Percentiles rank a stretch among this genome's conserved stretches.
phyloP scores from a whole-genome alignment of 2,329 filamentous ascomycete species.

The Fusarium xylarioides region DNA sequence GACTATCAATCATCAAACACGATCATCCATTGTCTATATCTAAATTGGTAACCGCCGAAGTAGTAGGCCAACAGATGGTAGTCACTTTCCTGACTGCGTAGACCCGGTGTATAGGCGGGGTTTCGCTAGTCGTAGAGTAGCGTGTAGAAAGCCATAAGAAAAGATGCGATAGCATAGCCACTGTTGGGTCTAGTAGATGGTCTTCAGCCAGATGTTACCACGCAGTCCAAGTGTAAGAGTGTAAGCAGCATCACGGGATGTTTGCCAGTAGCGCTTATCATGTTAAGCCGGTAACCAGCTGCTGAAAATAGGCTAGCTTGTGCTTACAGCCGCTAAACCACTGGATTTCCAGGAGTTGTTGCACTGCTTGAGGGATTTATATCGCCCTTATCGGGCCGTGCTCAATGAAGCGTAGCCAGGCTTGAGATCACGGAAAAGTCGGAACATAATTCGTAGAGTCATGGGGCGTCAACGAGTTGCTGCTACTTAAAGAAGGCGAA shows the following conservation, averaged over 20 bases:
- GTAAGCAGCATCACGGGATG: no score
- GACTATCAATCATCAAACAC: not conserved
- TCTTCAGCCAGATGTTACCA: not conserved
- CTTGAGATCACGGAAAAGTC: not conserved
- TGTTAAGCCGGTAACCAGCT: not conserved
- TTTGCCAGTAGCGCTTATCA: not conserved
- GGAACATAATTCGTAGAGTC: not conserved
- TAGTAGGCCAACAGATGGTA: not conserved
- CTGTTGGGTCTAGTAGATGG: not conserved
- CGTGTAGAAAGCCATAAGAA: not conserved
- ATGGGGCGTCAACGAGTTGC: not conserved
- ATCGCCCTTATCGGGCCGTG: not conserved
- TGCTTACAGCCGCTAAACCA: not conserved
- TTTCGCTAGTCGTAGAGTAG: accelerated
- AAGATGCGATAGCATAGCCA: not conserved
- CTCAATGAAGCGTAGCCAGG: not conserved
- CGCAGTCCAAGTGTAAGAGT: not conserved
- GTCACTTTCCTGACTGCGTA: not conserved
- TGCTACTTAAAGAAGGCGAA: not conserved
- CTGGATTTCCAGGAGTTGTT: not conserved
- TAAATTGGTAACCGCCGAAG: not conserved
- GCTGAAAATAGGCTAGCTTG: not conserved
- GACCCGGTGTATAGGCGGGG: not conserved
- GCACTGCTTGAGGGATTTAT: not conserved
- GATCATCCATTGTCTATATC: not conserved